These are phyloP conservation scores for Wallacemonas rigidus DNA, from an alignment of 208 protist genomes.

Conservation along the genomic window DNA sequence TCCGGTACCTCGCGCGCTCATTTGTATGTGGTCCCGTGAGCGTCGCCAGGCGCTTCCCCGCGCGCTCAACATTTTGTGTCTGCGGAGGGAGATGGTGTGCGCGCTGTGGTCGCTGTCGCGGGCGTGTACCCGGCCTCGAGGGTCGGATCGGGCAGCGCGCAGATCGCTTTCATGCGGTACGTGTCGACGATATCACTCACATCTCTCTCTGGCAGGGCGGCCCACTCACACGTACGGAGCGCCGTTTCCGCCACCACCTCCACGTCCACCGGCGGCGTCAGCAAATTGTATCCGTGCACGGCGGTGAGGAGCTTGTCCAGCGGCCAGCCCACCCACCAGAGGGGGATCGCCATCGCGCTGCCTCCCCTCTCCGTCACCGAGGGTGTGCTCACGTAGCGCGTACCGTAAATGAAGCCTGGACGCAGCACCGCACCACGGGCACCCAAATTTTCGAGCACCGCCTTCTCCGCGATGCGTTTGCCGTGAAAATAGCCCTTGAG, in stretches of 20 bases:
- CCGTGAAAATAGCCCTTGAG: constrained; percentile 88
- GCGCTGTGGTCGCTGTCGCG: background rate
- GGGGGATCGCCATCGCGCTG: constrained; percentile 54
- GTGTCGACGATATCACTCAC: constrained; percentile 57
- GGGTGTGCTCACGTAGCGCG: constrained; percentile 41
- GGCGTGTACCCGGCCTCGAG: background rate
- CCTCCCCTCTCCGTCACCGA: constrained; percentile 28
- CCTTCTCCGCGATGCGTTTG: constrained; percentile 71
- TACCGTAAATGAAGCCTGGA: constrained; percentile 83
- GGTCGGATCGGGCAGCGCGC: constrained; percentile 22
- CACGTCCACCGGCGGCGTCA: constrained; percentile 65
- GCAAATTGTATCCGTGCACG: constrained; percentile 50
- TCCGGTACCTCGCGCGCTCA: no score
- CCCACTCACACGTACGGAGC: constrained; percentile 61
- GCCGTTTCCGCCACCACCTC: constrained; percentile 71
- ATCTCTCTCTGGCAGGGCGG: constrained; percentile 18
- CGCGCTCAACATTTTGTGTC: no score
- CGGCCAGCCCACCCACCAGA: constrained; percentile 60
- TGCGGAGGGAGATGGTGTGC: no score
- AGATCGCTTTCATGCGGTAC: constrained; percentile 71
- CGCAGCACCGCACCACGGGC: constrained; percentile 58
- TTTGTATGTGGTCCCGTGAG: no score
- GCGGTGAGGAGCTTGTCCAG: constrained; percentile 55
- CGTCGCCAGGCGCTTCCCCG: no score
- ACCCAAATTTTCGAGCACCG: constrained; percentile 66